These are phyloP conservation scores for Omphalotus olearius DNA, from an alignment of 1,284 basidiomycete species.

Conservation along the genomic window DNA sequence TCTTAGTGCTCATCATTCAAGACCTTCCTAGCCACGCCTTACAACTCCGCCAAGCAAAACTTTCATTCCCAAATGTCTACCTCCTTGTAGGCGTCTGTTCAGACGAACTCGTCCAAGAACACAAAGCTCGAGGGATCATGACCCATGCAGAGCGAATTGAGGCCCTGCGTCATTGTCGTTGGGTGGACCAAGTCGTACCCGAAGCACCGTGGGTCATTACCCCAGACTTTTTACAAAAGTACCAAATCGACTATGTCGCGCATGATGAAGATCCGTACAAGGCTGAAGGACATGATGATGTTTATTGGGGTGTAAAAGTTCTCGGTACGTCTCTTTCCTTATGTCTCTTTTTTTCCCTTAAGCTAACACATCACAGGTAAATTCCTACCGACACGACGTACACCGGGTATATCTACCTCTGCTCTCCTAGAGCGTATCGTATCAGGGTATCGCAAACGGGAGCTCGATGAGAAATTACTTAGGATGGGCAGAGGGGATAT, in stretches of 20 bases:
- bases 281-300: conserved; percentile 73
- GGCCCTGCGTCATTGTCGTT: conserved; percentile 88
- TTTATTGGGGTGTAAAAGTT: conserved; percentile 81
- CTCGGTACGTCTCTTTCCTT: conserved; percentile 47
- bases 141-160: conserved; percentile 85
- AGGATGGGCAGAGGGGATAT: conserved; percentile 81
- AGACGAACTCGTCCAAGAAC: conserved; percentile 69
- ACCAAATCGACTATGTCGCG: conserved; percentile 93
- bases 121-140: conserved; percentile 85
- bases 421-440: conserved; percentile 90
- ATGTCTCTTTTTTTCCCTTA: conserved; percentile 2
- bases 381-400: conserved; percentile 94
- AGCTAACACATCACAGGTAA: conserved; percentile 52
- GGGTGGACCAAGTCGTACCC: conserved; percentile 96
- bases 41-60: conserved; percentile 92
- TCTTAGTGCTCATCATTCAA: conserved; percentile 9
- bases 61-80: conserved; percentile 86
- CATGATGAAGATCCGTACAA: conserved; percentile 91
- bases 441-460: conserved; percentile 72
- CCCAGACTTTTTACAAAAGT: conserved; percentile 76
- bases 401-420: conserved; percentile 92
- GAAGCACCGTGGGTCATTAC: conserved; percentile 93
- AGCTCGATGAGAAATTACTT: conserved; percentile 87
- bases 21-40: conserved; percentile 81
- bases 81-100: conserved; percentile 89